Evolutionary conservation across 768 basidiomycete species (phyloP).

Genomic region (Megacollybia marginata): DNA sequence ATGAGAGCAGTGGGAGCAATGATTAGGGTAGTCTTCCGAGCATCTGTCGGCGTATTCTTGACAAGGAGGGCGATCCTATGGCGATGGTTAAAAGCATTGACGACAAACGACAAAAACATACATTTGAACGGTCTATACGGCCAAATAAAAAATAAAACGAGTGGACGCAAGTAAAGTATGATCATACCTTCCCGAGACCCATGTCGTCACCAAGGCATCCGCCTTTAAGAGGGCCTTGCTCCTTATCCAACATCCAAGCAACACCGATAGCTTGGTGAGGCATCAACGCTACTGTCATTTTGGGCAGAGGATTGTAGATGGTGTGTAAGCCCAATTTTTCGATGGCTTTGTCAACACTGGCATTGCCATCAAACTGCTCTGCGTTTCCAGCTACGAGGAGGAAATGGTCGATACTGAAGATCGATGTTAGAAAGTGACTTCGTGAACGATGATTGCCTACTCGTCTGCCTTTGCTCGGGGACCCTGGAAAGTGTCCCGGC

Average conservation of each 20-base stretch:
- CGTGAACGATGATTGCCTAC: conserved; percentile 23
- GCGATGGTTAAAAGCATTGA: conserved; percentile 1
- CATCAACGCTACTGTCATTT: conserved; percentile 57
- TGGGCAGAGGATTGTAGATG: conserved; percentile 42
- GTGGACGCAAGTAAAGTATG: conserved; percentile 3
- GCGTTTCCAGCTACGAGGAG: conserved; percentile 48
- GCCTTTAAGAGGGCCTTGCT: conserved; percentile 33
- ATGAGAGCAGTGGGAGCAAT: conserved; percentile 60
- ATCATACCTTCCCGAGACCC: conserved; percentile 53
- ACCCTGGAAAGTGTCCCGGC: conserved; percentile 34
- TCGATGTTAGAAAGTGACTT: neutral
- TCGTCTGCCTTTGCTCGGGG: conserved; percentile 43
- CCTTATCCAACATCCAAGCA: conserved; percentile 53
- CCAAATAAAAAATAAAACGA: neutral
- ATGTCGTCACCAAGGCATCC: conserved; percentile 48
- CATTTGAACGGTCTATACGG: conserved; percentile 41
- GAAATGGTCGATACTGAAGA: conserved; percentile 44
- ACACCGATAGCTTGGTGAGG: conserved; percentile 62
- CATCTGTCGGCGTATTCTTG: conserved; percentile 43
- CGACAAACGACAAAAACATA: conserved; percentile 9
- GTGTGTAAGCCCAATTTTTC: conserved; percentile 41
- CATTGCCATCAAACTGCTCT: conserved; percentile 52
- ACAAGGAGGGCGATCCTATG: conserved; percentile 53
- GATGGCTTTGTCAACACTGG: conserved; percentile 50
- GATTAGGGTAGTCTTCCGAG: conserved; percentile 59